A percentile compares a stretch with the other conserved stretches of the same genome.
Evolutionary conservation across 352 stramenopile species (phyloP).

Genomic region (Hyaloperonospora arabidopsidis): DNA sequence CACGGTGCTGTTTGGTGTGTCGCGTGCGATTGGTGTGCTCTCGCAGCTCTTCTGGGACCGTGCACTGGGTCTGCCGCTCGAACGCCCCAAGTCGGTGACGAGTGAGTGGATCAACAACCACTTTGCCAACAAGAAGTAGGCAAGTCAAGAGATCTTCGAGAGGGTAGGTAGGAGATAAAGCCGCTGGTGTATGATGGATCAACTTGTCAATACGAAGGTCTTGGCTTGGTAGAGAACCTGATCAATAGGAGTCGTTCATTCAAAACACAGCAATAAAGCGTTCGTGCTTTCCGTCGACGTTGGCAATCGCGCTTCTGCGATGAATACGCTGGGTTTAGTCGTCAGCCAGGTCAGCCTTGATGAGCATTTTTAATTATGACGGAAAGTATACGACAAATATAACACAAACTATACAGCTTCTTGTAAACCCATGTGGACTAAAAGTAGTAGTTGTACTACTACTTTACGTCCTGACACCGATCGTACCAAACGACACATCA

Average conservation of each 20-base stretch:
- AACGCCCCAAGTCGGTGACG: constrained; percentile 98
- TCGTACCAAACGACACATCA: background rate
- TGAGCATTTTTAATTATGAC: no score
- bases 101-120: constrained; percentile 97
- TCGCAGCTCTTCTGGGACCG: constrained; percentile 98
- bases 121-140: constrained; percentile 84
- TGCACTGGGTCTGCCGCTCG: constrained; percentile 94
- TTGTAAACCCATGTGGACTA: no score
- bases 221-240: constrained; percentile 22
- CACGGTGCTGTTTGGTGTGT: constrained; percentile 99
- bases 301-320: no score
- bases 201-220: constrained; percentile 16
- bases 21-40: constrained; percentile 94
- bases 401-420: no score
- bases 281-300: no score
- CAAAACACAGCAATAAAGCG: constrained; percentile 26
- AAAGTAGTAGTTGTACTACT: no score
- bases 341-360: no score
- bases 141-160: background rate
- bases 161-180: background rate
- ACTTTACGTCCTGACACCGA: background rate
- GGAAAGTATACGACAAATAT: no score
- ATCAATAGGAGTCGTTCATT: constrained; percentile 30
- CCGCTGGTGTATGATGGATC: constrained; percentile 8
- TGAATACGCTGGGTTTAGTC: no score